phyloP scores from a whole-genome alignment of 116 monocot species.

The Iris pallida region DNA sequence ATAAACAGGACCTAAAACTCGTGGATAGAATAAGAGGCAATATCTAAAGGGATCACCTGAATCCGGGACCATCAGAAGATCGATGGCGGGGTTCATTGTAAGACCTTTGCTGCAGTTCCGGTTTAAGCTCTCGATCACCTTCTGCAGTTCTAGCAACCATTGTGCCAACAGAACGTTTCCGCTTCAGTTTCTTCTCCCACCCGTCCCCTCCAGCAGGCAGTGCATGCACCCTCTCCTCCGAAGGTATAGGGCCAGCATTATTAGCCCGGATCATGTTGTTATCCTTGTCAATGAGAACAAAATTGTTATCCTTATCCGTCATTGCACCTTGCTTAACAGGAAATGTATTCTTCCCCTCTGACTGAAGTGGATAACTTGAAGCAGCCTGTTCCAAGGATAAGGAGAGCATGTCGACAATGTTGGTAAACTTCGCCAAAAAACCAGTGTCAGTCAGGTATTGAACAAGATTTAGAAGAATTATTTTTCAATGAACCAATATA shows the following conservation, averaged over 20 bases:
- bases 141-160: constrained; percentile 51
- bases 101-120: constrained; percentile 38
- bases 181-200: constrained; percentile 78
- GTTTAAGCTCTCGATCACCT: constrained; percentile 59
- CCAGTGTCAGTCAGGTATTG: too few species aligned
- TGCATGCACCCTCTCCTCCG: constrained; percentile 50
- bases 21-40: neutral
- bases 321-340: constrained; percentile 41
- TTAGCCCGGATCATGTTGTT: constrained; percentile 41
- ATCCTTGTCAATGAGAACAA: constrained; percentile 46
- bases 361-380: constrained; percentile 36
- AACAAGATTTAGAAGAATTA: neutral
- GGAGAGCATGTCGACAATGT: too few species aligned
- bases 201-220: constrained; percentile 66
- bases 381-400: neutral
- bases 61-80: constrained; percentile 41
- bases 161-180: constrained; percentile 71
- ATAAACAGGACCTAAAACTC: neutral
- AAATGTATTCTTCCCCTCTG: constrained; percentile 49
- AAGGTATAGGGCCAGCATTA: constrained; percentile 26
- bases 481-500: neutral
- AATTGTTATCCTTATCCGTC: constrained; percentile 43
- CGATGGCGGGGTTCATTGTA: constrained; percentile 50
- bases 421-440: too few species aligned
- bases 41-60: constrained; percentile 36